Base-by-base conservation (phyloP, 148 eudicot species). In the Silene uniflora region DNA sequence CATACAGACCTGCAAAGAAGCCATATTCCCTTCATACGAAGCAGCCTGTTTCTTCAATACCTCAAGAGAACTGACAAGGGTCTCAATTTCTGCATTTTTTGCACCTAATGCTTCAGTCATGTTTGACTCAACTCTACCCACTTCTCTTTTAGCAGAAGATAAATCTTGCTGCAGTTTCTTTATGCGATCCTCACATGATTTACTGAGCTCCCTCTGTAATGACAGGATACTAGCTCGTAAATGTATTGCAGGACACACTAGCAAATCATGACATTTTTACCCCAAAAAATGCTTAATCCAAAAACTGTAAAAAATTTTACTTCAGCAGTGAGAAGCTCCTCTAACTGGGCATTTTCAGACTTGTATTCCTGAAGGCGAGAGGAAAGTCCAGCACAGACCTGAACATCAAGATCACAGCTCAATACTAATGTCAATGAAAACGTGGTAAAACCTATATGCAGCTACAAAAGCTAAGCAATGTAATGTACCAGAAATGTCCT, bases 331-430 rank as follows among this genome's bases (percentile, higher is more conserved):
- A 96, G 94, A 84, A 96, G 97, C 85, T 96, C 99, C 81, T 96
- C 99, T 73, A 96, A 83, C 85, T 96, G 99, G 76, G 99, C 97
- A 88, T 88, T 92, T 84, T 96, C 99, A 75, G 87, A 88, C 81
- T 96, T 92, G 86, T 89, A 92, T 82, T 96, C 99, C 80, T 96
- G 99, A 74, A 96, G 93, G 76, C 99, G 99, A 39, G 98, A 87
- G 80, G 97, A 91, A 85, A 96, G 98, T 74, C 99, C 99, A 83
- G 98, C 99, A 88, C 99, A 96, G 71, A 96, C 98, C 99, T 96
- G 83, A 83, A 78, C 56, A 87, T 55, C 9, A 71, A 80, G 69
- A 75, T 77, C 73, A 74, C 75, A 73, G 25, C 73, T 71, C 21
- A 66, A 27, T 47, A 14, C 19, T 61, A 74, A 58, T 62, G 42